These are phyloP conservation scores for Lophiotrema nucula DNA, from an alignment of 495 filamentous ascomycete genomes.

Conservation along the genomic window DNA sequence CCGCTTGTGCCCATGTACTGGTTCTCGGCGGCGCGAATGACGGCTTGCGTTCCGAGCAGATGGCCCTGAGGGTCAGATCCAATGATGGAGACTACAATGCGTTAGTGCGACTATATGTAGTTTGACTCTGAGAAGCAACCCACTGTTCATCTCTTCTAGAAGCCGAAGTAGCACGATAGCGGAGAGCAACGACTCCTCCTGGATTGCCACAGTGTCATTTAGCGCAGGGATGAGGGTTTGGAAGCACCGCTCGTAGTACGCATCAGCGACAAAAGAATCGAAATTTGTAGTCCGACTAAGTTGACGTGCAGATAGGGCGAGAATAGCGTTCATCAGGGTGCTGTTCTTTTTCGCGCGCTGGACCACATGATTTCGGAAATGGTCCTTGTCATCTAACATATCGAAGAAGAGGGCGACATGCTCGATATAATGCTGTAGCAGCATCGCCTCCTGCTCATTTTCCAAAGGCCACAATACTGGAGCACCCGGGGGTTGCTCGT, in stretches of 20 bases:
- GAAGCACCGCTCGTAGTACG: conserved; percentile 29
- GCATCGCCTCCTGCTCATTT: conserved; percentile 31
- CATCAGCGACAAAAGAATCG: conserved; percentile 28
- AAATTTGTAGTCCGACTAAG: conserved; percentile 29
- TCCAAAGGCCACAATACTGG: conserved; percentile 28
- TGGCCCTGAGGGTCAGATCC: conserved; percentile 29
- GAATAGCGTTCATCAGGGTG: conserved; percentile 30
- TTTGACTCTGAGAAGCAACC: neutral
- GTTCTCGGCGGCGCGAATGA: conserved; percentile 27
- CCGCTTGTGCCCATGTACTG: conserved; percentile 14
- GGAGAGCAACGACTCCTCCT: conserved; percentile 28
- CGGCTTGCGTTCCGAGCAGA: conserved; percentile 29
- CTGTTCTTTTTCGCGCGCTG: conserved; percentile 27
- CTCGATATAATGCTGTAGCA: conserved; percentile 26
- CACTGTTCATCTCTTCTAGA: conserved; percentile 33
- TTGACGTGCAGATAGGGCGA: conserved; percentile 30
- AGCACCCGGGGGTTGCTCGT: conserved; percentile 18
- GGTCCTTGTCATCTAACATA: conserved; percentile 14
- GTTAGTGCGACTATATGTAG: neutral
- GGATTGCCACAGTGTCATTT: conserved; percentile 24
- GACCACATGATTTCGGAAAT: conserved; percentile 23
- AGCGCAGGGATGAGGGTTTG: conserved; percentile 25
- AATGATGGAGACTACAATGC: conserved; percentile 20
- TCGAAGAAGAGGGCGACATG: conserved; percentile 27
- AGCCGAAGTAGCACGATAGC: conserved; percentile 31